Evolutionary conservation across 805 yeast genomes (phyloP).

Genomic region (Ogataea pignaliae): DNA sequence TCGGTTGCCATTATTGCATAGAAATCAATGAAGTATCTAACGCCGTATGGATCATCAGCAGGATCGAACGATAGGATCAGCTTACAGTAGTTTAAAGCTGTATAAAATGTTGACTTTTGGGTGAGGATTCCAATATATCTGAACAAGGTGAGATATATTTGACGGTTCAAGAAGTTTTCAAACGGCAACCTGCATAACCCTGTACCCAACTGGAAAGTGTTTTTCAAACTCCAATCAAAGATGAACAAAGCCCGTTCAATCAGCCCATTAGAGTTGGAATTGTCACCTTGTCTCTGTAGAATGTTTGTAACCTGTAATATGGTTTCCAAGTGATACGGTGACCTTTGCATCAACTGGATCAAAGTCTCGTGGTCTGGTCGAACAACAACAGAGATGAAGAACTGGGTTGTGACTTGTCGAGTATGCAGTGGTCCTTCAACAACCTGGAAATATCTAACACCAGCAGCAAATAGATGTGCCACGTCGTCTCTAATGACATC

Average conservation of each 20-base stretch:
- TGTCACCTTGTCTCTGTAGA: constrained; percentile 71
- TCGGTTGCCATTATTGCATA: constrained; percentile 68
- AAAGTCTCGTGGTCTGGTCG: constrained; percentile 79
- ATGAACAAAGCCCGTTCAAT: constrained; percentile 75
- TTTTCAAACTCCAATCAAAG: constrained; percentile 69
- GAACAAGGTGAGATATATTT: constrained; percentile 68
- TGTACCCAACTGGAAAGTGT: constrained; percentile 51
- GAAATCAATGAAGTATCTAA: constrained; percentile 75
- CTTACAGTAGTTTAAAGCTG: constrained; percentile 76
- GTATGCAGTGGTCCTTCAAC: constrained; percentile 25
- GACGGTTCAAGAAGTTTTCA: constrained; percentile 70
- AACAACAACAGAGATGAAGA: constrained; percentile 57
- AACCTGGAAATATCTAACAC: constrained; percentile 57
- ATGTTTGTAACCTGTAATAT: constrained; percentile 76
- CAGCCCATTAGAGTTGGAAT: constrained; percentile 65
- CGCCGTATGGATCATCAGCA: constrained; percentile 79
- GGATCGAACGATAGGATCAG: constrained; percentile 64
- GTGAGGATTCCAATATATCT: constrained; percentile 66
- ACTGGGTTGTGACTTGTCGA: constrained; percentile 36
- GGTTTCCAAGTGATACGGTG: constrained; percentile 75
- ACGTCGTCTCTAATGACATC: constrained; percentile 44
- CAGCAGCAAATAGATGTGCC: constrained; percentile 33
- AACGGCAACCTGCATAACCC: constrained; percentile 69
- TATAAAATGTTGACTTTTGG: constrained; percentile 69
- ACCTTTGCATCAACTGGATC: constrained; percentile 49